Evolutionary conservation across 1,284 basidiomycete species (phyloP).

Genomic region (Prillingera fragicola): DNA sequence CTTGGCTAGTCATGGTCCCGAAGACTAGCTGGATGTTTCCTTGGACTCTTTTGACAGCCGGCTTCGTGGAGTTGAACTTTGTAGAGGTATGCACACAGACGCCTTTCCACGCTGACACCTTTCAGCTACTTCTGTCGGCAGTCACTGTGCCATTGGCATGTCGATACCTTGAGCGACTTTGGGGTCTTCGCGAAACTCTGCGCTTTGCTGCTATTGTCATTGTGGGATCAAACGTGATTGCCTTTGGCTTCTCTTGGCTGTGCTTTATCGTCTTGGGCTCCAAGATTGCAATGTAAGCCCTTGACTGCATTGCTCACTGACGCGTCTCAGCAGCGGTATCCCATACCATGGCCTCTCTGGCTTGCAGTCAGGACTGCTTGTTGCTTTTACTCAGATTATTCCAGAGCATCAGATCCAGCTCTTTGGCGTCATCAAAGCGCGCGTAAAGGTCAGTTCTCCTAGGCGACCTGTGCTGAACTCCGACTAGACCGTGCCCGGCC

Average conservation of each 20-base stretch:
- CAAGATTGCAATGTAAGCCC: conserved; percentile 55
- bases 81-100: conserved; percentile 60
- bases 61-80: conserved; percentile 76
- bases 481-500: conserved; percentile 77
- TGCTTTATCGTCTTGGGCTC: conserved; percentile 41
- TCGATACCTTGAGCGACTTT: conserved; percentile 86
- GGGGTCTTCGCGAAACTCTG: conserved; percentile 79
- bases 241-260: conserved; percentile 56
- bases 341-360: conserved; percentile 88
- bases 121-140: conserved; percentile 69
- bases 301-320: not conserved
- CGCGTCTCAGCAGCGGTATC: conserved; percentile 64
- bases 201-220: conserved; percentile 79
- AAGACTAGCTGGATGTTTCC: conserved; percentile 79
- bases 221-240: conserved; percentile 79
- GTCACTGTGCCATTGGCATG: conserved; percentile 74
- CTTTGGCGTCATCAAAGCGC: conserved; percentile 73
- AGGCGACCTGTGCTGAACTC: conserved; percentile 1
- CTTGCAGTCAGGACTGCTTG: conserved; percentile 81
- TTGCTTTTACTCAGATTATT: conserved; percentile 94
- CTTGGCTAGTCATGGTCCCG: conserved; percentile 80
- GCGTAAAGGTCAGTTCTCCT: conserved; percentile 70
- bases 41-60: conserved; percentile 85
- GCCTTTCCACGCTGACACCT: not conserved
- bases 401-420: conserved; percentile 96